These are phyloP conservation scores for Tetrastigma voinierianum DNA, from an alignment of 164 flowering plant genomes.

Conservation along the genomic window DNA sequence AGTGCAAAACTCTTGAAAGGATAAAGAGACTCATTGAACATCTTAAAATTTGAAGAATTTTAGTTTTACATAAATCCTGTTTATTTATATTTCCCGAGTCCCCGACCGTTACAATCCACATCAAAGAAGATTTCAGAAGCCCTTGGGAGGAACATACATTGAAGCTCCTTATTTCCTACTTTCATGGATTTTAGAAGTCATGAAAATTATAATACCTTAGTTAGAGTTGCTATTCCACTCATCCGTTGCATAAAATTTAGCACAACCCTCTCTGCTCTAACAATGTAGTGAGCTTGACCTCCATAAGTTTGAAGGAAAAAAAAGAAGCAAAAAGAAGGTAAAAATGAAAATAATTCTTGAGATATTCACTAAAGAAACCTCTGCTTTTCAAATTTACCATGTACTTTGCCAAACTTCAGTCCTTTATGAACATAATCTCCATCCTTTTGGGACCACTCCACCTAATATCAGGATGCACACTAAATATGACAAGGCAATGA, in stretches of 20 bases:
- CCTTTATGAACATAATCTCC: slow-evolving; percentile 77
- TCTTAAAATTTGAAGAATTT: background rate
- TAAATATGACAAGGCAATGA: slow-evolving; percentile 3
- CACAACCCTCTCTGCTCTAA: slow-evolving; percentile 89
- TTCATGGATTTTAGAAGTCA: background rate
- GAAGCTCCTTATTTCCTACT: too few relatives aligned
- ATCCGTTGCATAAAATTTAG: slow-evolving; percentile 98
- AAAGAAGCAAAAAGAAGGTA: background rate
- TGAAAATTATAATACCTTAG: slow-evolving; percentile 49
- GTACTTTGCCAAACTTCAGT: slow-evolving; percentile 80
- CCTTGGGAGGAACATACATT: too few relatives aligned
- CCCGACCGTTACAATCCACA: background rate
- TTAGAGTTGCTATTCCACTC: slow-evolving; percentile 94
- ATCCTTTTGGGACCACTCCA: slow-evolving; percentile 82
- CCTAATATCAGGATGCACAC: slow-evolving; percentile 39
- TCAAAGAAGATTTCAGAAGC: background rate
- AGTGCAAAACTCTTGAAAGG: background rate
- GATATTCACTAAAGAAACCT: too few relatives aligned
- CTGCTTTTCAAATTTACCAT: slow-evolving; percentile 37
- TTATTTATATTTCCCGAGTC: background rate
- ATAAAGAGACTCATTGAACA: background rate
- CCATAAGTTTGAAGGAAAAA: slow-evolving; percentile 15
- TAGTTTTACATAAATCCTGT: background rate
- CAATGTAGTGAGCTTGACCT: slow-evolving; percentile 85
- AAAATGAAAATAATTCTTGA: background rate